Percentiles rank a stretch among this genome's conserved stretches.
Conservation (phyloP, 305 asterid genomes). For the Nicotiana rustica region DNA sequence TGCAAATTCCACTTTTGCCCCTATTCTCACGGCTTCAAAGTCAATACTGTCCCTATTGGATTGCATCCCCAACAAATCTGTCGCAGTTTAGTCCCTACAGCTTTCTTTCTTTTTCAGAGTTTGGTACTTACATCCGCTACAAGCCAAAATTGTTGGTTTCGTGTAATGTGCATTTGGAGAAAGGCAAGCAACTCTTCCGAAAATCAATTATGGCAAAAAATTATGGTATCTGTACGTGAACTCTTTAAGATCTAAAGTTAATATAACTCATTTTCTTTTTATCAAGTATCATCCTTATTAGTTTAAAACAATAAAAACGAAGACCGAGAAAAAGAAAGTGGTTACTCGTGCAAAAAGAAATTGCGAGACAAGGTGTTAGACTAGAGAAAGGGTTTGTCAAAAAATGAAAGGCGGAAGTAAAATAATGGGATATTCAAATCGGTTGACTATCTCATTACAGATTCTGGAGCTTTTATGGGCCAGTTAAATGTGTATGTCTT, state of each 20-base stretch:
- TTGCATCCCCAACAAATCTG: background rate
- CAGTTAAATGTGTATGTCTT: too few relatives aligned
- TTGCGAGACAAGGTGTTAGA: background rate
- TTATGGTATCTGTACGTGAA: too few relatives aligned
- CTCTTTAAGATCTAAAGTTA: background rate
- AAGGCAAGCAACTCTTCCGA: constrained; percentile 5
- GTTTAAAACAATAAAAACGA: background rate
- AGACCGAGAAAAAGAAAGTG: background rate
- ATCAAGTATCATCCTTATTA: background rate
- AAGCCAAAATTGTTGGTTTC: background rate
- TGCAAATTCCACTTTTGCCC: background rate
- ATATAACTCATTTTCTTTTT: background rate
- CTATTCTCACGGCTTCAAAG: background rate
- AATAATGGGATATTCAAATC: too few relatives aligned
- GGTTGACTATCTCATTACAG: too few relatives aligned
- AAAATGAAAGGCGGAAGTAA: too few relatives aligned
- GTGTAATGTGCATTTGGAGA: constrained; percentile 8
- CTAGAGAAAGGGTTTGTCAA: too few relatives aligned
- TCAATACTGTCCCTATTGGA: background rate
- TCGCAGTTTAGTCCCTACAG: background rate
- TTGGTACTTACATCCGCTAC: background rate
- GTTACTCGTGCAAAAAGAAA: too few relatives aligned
- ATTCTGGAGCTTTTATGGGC: too few relatives aligned
- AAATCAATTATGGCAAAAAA: too few relatives aligned
- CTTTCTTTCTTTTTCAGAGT: background rate